Conservation (phyloP, 345 rosid species). For the Hirschfeldia incana region DNA sequence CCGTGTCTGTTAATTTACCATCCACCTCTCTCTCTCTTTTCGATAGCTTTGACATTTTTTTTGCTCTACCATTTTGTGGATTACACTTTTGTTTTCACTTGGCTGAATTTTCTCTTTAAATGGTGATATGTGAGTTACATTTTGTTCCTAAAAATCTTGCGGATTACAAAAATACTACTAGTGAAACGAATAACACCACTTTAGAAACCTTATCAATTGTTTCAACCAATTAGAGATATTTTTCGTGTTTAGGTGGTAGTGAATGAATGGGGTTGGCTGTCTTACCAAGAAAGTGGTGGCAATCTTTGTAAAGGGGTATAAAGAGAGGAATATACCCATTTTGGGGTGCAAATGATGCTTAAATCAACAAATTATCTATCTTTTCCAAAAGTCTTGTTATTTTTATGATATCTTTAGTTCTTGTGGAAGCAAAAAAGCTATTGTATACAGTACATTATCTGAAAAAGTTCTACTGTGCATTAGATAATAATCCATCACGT, state of each 20-base stretch:
- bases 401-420: neutral
- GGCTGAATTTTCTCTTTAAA: conserved; percentile 9
- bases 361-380: neutral
- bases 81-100: neutral
- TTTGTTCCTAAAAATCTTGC: neutral
- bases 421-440: no score
- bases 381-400: neutral
- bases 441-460: no score
- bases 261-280: neutral
- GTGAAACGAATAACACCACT: neutral
- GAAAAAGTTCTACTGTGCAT: no score
- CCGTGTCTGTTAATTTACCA: conserved; percentile 54
- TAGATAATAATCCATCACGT: no score
- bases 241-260: neutral
- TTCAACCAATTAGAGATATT: neutral
- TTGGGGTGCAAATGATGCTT: neutral
- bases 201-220: neutral
- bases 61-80: neutral
- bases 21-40: neutral
- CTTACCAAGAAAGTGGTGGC: neutral
- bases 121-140: conserved; percentile 10
- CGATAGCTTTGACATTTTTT: neutral
- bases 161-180: neutral
- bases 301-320: neutral
- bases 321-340: neutral